Base-by-base conservation (phyloP, 1,284 basidiomycete genomes). In the Trichosporon sp. region DNA sequence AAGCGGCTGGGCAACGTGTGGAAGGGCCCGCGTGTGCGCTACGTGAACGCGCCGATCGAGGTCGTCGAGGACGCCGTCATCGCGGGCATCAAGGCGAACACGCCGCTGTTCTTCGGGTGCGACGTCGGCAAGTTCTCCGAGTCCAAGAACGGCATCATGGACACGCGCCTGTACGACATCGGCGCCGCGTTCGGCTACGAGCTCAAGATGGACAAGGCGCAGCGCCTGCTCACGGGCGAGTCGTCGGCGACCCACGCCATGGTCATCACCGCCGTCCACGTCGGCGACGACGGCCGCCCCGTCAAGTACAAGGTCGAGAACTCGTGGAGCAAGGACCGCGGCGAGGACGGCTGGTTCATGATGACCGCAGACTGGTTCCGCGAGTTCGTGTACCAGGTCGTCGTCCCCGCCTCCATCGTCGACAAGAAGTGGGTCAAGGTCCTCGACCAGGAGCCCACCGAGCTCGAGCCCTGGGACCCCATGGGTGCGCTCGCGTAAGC, bases 281-380 rank as follows among this genome's bases (percentile, higher is more conserved):
- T 97, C 66, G 92, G 95, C 78, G 84, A 84, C 35, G 82, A 84
- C 0, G 93, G 93, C 62, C 88, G 88, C 69, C 90, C 93, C 0
- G 84, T 95, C 34, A 87, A 93, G 12, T 98, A 93, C 87, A 92
- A 93, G 83, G 92, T 98, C 12, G 95, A 98, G 86, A 98, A 98
- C 85, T 91, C 89, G 9, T 98, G 95, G 96, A 91, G 92, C 27
- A 88, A 89, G n/a, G 85, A 85, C 0, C 87, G 86, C 0, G 92
- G 95, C 23, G 87, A 93, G 73, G 90, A 94, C 76, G 95, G 94
- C 2, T 98, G 90, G 84, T 95, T 92, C 84, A 89, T 96, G 75
- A 96, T 96, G 92, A 91, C 89, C 60, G 90, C 92, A 72, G 86
- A 85, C 53, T 98, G 95, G 95, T 98, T 98, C 83, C 89, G 91